Percentiles rank a stretch among this genome's conserved stretches.
These are phyloP conservation scores for Exophiala mesophila DNA, from an alignment of 2,329 filamentous ascomycete genomes.

Conservation along the genomic window DNA sequence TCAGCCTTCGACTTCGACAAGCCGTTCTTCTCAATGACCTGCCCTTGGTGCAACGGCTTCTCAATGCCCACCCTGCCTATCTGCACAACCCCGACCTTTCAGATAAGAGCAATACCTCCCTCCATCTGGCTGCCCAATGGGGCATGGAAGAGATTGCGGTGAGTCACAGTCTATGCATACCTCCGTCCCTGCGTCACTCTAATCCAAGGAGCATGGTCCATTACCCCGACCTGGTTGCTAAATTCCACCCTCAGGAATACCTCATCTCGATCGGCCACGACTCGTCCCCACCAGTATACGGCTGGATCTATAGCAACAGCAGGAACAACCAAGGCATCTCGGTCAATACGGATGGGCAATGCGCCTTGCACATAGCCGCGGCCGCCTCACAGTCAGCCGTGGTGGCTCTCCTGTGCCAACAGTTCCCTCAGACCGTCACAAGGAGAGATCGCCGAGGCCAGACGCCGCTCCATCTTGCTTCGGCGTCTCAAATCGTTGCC, in stretches of 20 bases:
- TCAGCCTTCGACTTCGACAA: constrained; percentile 58
- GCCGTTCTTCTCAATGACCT: constrained; percentile 73
- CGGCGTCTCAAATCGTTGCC: constrained; percentile 25
- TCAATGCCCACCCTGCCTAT: constrained; percentile 64
- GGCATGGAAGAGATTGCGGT: constrained; percentile 64
- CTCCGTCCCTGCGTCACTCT: neutral
- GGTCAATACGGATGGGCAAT: constrained; percentile 74
- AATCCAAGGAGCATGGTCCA: neutral
- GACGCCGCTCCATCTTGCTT: constrained; percentile 42
- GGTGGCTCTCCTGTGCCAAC: constrained; percentile 64
- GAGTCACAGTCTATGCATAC: too few relatives aligned
- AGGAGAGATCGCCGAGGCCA: constrained; percentile 63
- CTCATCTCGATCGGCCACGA: constrained; percentile 75
- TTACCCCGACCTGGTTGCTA: constrained; percentile 2
- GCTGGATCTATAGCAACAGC: constrained; percentile 28
- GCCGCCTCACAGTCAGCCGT: constrained; percentile 65
- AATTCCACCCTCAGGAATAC: constrained; percentile 43
- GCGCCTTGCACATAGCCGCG: constrained; percentile 75
- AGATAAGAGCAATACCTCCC: constrained; percentile 72
- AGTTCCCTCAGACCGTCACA: constrained; percentile 59
- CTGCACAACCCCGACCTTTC: constrained; percentile 76
- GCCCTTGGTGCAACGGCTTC: constrained; percentile 69
- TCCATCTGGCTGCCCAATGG: constrained; percentile 73
- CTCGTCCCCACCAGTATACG: constrained; percentile 32
- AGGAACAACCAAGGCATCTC: constrained; percentile 51